These are phyloP conservation scores for Luffa acutangula DNA, from an alignment of 306 rosid species.

Conservation along the genomic window DNA sequence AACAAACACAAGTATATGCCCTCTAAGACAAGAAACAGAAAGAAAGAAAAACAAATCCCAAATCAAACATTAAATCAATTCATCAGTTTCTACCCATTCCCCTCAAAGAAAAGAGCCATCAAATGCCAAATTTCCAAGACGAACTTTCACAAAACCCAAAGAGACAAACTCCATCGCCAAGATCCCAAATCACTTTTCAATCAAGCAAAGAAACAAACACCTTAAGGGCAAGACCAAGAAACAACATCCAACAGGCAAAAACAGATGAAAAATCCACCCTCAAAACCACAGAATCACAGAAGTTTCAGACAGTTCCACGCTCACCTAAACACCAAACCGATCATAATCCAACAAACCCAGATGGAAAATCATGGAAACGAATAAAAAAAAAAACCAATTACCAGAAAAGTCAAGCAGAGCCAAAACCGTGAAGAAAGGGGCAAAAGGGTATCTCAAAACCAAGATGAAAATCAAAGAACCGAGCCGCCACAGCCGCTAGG, in stretches of 20 bases:
- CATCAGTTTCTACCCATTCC: background rate
- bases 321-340: background rate
- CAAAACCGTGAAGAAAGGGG: conserved; percentile 21
- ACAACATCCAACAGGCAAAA: background rate
- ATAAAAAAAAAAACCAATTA: background rate
- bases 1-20: background rate
- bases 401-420: conserved; percentile 22
- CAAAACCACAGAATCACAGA: background rate
- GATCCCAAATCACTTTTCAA: background rate
- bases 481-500: background rate
- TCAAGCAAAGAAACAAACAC: background rate
- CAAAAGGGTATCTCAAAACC: conserved; percentile 16
- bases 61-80: background rate
- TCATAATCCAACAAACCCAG: background rate
- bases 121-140: background rate
- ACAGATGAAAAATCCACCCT: background rate
- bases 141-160: background rate
- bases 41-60: background rate
- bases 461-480: conserved; percentile 20
- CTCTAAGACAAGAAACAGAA: background rate
- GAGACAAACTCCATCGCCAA: background rate
- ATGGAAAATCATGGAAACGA: background rate
- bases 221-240: background rate
- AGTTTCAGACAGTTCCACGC: background rate
- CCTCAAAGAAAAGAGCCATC: conserved; percentile 11